Base-by-base conservation (phyloP, 2,329 filamentous ascomycete genomes). In the Metarhizium brunneum region DNA sequence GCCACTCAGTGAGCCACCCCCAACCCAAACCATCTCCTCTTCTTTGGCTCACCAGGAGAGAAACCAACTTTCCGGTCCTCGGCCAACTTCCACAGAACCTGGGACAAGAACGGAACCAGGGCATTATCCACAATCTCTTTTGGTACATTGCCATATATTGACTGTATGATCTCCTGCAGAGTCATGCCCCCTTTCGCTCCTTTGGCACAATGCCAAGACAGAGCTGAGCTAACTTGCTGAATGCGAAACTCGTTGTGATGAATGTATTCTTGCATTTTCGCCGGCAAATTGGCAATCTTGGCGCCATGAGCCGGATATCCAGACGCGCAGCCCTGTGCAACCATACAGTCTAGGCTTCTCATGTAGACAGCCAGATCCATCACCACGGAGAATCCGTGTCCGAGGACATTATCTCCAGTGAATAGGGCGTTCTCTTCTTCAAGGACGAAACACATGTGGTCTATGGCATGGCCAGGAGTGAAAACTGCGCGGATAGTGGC, bases 361-460 rank as follows among this genome's bases (percentile, higher is more conserved):
- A 90, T 73, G 64, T 89, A 91, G 0, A 71, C 68, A 0, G 71
- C 72, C 3, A 90, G 73, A 58, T 89, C 81, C 66, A 89, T 86
- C 58, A 88, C 90, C 0, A 89, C 87, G 6, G 82, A 82, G 3
- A 85, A 89, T 4, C 87, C 87, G 55, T 90, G 85, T 3, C 87
- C 87, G 1, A 90, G 75, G 5, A 90, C 83, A 62, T 88, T 90
- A 68, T 90, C 87, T 3, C 84, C 87, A 0, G 86, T 89, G 68
- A 90, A 88, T 66, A 90, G 77, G 16, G 84, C 82, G 58, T 83
- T 76, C 61, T 88, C 83, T 62, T 88, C 85, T 14, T 63, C 64
- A 53, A 85, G 78, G 2, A 87, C 66, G 18, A 88, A 70, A 8
- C 65, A 81, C 78, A 87, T 84, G 69, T 91, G 87, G 64, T 91